Evolutionary conservation across 495 filamentous ascomycete genomes (phyloP), one percentile per base, ranked within the genome.

Genomic region (Daldinia bambusicola): DNA sequence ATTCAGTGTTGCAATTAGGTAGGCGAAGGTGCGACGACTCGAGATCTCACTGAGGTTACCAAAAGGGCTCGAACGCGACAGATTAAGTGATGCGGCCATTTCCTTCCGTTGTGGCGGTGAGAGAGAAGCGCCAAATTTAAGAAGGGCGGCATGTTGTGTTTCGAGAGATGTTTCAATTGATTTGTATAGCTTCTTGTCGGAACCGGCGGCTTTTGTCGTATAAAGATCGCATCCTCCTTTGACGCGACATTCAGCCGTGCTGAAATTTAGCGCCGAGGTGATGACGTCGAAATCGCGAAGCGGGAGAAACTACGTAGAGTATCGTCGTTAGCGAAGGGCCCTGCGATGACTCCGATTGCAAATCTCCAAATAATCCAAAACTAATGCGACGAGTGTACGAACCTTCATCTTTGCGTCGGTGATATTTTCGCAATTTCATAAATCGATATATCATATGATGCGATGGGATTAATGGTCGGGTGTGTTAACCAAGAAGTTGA

Each of bases 1-100:
- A 72, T 99, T 99, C n/a, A 99, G 85, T 1, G 96, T 98, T 12
- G 95, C 95, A 75, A 98, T 98, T 63, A 98, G 79, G 79, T 98
- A 98, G 43, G 95, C 94, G 80, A 95, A 98, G 0, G 92, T 97
- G 53, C 94, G 89, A 12, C 96, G 92, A 75, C 92, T 93, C 8
- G 92, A 92, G 52, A 91, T 87, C 67, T 98, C 91, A 59, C 91
- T 92, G 55, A 99, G 85, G 37, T 90, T 89, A 14, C 95, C 96
- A 75, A 99, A 99, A 6, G 96, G 93, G 76, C 91, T 95, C 0
- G 93, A 90, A 64, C 93, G 89, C 18, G 89, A 91, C 9, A 97
- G 78, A 78, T 95, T 94, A 66, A 95, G 79, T 3, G 88, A 84
- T n/a, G 82, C 80, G 2, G 80, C 84, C 71, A 81, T 81, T 53